Evolutionary conservation across 2,329 filamentous ascomycete species (phyloP), one percentile per base, ranked within the genome.

Genomic region (Epichloe festucae): DNA sequence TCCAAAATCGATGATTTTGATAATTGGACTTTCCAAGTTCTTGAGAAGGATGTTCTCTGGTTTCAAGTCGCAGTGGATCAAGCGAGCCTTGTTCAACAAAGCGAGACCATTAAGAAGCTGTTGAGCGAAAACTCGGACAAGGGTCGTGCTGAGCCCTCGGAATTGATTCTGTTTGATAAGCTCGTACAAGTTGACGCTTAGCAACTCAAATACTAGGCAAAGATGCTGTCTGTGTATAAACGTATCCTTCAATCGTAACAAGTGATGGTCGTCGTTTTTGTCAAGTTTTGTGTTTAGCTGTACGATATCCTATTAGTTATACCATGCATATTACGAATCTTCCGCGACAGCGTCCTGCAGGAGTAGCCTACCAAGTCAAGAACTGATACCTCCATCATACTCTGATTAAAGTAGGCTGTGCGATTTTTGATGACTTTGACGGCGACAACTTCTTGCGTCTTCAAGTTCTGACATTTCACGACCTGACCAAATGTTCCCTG

Each of bases 341-440:
- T 35, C 5, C n/a, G 10, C 39, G 19, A 8, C 0, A 46, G 15
- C 15, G 35, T 39, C 12, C 36, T n/a, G 36, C 5, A 15, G 36
- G 15, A 36, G 8, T 21, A 19, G 60, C 80, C 53, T 76, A 94
- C 89, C 76, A 98, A 66, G 68, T 98, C 93, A 53, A 98, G 76
- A 23, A 98, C 93, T 2, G 93, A 98, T 35, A 98, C 93, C 66
- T 98, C 93, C 93, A 98, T 98, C 93, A 98, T 98, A 68, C 93
- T 97, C 69, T 98, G 93, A 65, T 98, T 98, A 74, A 98, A 98
- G 68, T 98, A 98, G 39, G 93, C 93, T 2, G 93, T 98, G 62
- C 91, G 84, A 69, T 98, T 98, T 73, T 98, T 98, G 72, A 98
- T 93, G 51, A 98, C 93, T 71, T 98, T 98, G 59, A 98, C 93